Evolutionary conservation across 2,329 filamentous ascomycete genomes (phyloP).

Genomic region (Plenodomus lindquistii): DNA sequence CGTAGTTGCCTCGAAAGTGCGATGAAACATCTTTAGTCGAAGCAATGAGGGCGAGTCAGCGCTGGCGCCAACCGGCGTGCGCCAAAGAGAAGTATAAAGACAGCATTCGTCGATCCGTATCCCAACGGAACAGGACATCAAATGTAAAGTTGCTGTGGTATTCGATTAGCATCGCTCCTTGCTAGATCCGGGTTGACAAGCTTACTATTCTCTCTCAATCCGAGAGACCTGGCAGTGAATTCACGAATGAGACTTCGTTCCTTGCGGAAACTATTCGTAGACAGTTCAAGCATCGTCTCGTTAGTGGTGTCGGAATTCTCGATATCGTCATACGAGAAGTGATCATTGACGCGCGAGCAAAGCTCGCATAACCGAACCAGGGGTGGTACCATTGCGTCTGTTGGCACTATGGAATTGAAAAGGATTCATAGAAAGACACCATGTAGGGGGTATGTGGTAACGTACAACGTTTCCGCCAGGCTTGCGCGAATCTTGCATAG

Average conservation of each 20-base stretch:
- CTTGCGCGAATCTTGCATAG: constrained; percentile 19
- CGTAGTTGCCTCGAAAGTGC: constrained; percentile 12
- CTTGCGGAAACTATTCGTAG: constrained; percentile 15
- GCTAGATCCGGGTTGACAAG: background rate
- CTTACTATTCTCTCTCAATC: constrained; percentile 2
- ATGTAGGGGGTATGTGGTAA: constrained; percentile 21
- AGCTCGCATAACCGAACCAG: constrained; percentile 21
- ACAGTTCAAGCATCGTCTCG: constrained; percentile 20
- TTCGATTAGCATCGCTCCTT: background rate
- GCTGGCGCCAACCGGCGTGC: background rate
- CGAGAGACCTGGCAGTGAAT: background rate
- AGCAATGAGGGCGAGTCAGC: background rate
- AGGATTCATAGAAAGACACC: constrained; percentile 14
- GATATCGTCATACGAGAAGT: constrained; percentile 29
- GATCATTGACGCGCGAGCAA: constrained; percentile 19
- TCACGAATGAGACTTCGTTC: constrained; percentile 18
- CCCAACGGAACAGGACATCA: constrained; percentile 3
- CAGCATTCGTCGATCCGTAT: constrained; percentile 28
- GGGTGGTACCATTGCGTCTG: constrained; percentile 23
- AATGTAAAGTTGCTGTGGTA: constrained; percentile 1
- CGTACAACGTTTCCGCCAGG: constrained; percentile 23
- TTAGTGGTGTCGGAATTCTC: constrained; percentile 22
- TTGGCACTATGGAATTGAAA: constrained; percentile 11
- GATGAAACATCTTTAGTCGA: constrained; percentile 14
- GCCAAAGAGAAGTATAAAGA: constrained; percentile 24